These are phyloP conservation scores for Circinella umbellata DNA, from an alignment of 371 early-diverging fungal species.

Conservation along the genomic window DNA sequence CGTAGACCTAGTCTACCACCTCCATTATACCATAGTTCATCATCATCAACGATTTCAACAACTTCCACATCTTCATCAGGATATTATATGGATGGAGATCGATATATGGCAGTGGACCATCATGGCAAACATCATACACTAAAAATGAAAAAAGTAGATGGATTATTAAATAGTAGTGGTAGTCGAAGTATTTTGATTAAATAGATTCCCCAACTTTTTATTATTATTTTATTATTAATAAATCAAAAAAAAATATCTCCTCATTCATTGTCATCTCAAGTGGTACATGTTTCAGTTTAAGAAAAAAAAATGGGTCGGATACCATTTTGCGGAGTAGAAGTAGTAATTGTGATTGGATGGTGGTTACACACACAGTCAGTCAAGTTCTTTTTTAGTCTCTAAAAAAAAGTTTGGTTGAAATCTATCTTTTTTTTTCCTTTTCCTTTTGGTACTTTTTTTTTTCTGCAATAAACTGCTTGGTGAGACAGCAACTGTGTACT, in stretches of 20 bases:
- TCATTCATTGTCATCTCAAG: no score
- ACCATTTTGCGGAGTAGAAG: no score
- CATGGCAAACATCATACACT: constrained; percentile 46
- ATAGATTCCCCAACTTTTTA: background rate
- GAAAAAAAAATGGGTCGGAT: no score
- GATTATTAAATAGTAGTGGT: constrained; percentile 10
- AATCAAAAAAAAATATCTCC: no score
- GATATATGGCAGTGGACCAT: constrained; percentile 45
- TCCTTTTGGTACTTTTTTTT: background rate
- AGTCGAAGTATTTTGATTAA: constrained; percentile 14
- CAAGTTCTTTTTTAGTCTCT: no score
- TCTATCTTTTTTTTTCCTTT: background rate
- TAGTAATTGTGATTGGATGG: no score
- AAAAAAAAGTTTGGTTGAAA: background rate
- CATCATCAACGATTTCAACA: constrained; percentile 12
- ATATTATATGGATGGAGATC: constrained; percentile 47
- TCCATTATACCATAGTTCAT: constrained; percentile 9
- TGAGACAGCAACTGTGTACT: constrained; percentile 7
- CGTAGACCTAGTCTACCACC: constrained; percentile 11
- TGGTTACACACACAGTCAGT: no score
- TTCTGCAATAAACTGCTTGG: background rate
- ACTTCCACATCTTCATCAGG: constrained; percentile 9
- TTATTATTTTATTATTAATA: background rate
- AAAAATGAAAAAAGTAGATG: constrained; percentile 33
- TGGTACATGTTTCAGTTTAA: no score